Conservation (phyloP, 768 basidiomycete species). For the Coprinellus micaceus region DNA sequence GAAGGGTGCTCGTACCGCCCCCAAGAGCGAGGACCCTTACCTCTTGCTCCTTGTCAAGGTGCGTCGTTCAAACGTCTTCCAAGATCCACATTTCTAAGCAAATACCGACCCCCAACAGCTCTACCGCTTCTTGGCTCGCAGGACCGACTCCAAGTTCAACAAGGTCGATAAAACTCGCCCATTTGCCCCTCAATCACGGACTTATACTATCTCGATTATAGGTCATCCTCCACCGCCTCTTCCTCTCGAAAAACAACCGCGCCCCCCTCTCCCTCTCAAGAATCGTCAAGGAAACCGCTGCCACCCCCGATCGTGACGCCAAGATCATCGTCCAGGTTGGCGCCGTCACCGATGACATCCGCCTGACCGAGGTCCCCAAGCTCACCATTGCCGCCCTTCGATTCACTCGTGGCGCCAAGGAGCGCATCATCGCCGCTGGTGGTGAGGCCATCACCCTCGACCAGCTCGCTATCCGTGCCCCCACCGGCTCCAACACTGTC, state of each 20-base stretch:
- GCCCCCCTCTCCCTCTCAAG: constrained; percentile 93
- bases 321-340: constrained; percentile 90
- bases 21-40: constrained; percentile 99
- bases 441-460: constrained; percentile 95
- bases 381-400: constrained; percentile 90
- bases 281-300: constrained; percentile 78
- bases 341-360: constrained; percentile 94
- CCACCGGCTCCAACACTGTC: constrained; percentile 93
- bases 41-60: constrained; percentile 98
- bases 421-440: constrained; percentile 92
- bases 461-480: constrained; percentile 91
- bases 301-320: constrained; percentile 59
- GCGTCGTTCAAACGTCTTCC: constrained; percentile 16
- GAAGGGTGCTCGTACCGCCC: constrained; percentile 91
- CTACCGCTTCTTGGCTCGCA: constrained; percentile 97
- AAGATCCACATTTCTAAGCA: background rate
- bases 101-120: constrained; percentile 49
- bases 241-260: constrained; percentile 96
- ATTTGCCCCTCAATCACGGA: constrained; percentile 4
- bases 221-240: constrained; percentile 94
- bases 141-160: constrained; percentile 96
- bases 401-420: constrained; percentile 90
- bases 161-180: constrained; percentile 46
- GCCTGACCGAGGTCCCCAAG: constrained; percentile 82
- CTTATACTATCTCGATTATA: constrained; percentile 25